Evolutionary conservation across 2,329 filamentous ascomycete genomes (phyloP).

Genomic region (Xylariaceae sp.): DNA sequence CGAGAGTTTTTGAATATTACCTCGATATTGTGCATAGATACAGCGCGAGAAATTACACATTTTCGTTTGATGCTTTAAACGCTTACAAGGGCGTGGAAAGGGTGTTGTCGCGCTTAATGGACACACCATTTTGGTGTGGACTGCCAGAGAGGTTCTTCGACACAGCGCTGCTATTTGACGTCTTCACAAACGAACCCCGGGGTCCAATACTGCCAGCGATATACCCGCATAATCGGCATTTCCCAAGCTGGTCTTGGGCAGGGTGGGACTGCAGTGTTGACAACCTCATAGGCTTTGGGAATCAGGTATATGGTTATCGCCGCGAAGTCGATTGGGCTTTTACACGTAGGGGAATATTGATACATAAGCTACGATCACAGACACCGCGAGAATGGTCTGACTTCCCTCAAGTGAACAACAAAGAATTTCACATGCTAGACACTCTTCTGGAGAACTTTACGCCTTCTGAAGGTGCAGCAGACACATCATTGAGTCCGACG

Average conservation of each 20-base stretch:
- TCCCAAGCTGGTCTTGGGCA: constrained; percentile 8
- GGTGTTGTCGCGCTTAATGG: constrained; percentile 1
- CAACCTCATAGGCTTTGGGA: constrained; percentile 1
- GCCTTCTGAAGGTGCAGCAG: background rate
- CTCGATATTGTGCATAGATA: background rate
- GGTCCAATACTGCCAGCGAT: background rate
- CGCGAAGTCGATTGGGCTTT: too few species aligned
- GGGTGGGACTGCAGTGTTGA: constrained; percentile 2
- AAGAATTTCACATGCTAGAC: constrained; percentile 1
- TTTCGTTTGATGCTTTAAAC: constrained; percentile 1
- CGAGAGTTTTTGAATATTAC: constrained; percentile 2
- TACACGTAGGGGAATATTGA: too few species aligned
- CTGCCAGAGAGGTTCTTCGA: constrained; percentile 5
- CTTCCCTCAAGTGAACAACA: constrained; percentile 2
- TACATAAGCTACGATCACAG: too few species aligned
- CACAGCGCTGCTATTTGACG: constrained; percentile 3
- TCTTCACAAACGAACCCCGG: background rate
- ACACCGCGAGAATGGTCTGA: background rate
- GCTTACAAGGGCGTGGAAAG: constrained; percentile 6
- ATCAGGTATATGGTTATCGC: too few species aligned
- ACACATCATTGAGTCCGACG: background rate
- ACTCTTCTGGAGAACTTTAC: background rate
- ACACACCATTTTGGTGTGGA: constrained; percentile 3
- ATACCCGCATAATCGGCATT: background rate
- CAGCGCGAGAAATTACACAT: background rate